Conservation (phyloP, 495 filamentous ascomycete genomes). For the Emericellopsis terricola region DNA sequence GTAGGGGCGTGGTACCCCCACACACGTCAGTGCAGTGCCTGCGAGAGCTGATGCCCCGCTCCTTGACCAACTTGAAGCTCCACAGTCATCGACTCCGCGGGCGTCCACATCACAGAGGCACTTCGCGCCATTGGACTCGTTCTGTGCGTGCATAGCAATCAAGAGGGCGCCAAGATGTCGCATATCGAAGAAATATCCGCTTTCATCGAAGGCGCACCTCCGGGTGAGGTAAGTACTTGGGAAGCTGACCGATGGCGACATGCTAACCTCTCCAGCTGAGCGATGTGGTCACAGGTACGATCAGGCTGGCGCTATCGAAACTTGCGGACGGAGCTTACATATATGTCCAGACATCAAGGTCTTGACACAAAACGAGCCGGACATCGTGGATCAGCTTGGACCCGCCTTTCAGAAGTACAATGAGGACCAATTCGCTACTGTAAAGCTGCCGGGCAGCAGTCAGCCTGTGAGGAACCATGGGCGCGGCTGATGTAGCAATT, state of each 20-base stretch:
- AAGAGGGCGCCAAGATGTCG: constrained; percentile 7
- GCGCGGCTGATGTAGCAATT: too few species aligned
- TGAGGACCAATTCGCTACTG: constrained; percentile 75
- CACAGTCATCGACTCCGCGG: too few species aligned
- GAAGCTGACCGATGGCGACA: constrained; percentile 1
- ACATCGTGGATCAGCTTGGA: constrained; percentile 46
- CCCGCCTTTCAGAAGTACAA: constrained; percentile 92
- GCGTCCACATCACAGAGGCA: too few species aligned
- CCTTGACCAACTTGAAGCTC: too few species aligned
- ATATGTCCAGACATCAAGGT: constrained; percentile 60
- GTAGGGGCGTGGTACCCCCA: too few species aligned
- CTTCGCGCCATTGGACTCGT: too few species aligned
- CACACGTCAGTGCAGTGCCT: too few species aligned
- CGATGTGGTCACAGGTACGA: constrained; percentile 76
- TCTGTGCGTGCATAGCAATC: too few species aligned
- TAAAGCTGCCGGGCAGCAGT: constrained; percentile 74
- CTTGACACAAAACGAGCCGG: constrained; percentile 52
- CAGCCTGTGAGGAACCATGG: constrained; percentile 34
- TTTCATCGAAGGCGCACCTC: constrained; percentile 88
- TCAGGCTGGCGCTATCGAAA: neutral
- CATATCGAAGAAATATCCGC: constrained; percentile 50
- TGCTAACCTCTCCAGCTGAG: constrained; percentile 40
- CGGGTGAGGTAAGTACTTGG: constrained; percentile 65
- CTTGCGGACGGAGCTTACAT: neutral
- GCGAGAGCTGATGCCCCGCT: too few species aligned